phyloP scores from a whole-genome alignment of 2,329 filamentous ascomycete species.

The Beauveria brongniartii region DNA sequence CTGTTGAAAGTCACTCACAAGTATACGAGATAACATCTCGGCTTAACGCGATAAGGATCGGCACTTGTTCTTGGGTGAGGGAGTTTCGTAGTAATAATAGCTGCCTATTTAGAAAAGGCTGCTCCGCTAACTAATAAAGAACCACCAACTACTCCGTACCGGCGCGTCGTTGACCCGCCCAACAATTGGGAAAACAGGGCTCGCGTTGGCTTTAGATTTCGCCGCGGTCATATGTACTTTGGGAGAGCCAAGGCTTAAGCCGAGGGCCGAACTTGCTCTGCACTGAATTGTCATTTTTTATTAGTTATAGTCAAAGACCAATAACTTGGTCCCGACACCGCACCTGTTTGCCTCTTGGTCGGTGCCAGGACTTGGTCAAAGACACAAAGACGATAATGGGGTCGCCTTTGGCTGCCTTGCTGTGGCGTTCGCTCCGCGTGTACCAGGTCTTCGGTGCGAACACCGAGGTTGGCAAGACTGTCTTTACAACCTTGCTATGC shows the following conservation, averaged over 20 bases:
- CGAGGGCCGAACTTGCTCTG: neutral
- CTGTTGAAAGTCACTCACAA: slow-evolving; percentile 12
- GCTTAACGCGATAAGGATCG: slow-evolving; percentile 9
- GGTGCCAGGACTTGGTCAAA: neutral
- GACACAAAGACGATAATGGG: slow-evolving; percentile 21
- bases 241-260: neutral
- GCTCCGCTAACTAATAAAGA: neutral
- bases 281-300: neutral
- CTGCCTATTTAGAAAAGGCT: neutral
- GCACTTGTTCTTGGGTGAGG: neutral
- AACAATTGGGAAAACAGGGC: slow-evolving; percentile 5
- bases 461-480: slow-evolving; percentile 78
- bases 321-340: neutral
- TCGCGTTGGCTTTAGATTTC: neutral
- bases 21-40: neutral
- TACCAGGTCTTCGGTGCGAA: slow-evolving; percentile 79
- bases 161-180: slow-evolving; percentile 2
- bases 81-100: slow-evolving; percentile 1
- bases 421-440: slow-evolving; percentile 61
- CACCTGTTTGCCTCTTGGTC: neutral
- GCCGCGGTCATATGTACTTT: neutral
- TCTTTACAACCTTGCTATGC: slow-evolving; percentile 66
- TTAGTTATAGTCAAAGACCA: neutral
- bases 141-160: neutral
- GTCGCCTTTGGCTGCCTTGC: slow-evolving; percentile 45